Base-by-base conservation (phyloP, 2,329 filamentous ascomycete species). In the Fusarium sp. region DNA sequence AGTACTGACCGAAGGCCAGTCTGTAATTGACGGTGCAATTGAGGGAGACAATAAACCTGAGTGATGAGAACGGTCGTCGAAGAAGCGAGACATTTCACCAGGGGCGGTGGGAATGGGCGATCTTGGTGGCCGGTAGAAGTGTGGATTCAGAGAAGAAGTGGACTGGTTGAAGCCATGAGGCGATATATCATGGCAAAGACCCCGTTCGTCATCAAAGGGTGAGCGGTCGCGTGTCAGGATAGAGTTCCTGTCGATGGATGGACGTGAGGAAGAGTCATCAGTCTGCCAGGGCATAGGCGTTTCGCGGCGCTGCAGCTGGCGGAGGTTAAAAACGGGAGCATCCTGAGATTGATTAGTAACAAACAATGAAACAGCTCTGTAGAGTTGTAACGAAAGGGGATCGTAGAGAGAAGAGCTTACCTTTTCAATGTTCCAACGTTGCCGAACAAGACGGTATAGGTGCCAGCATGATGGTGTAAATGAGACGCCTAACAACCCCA, bases 1-100 rank as follows among this genome's bases (percentile, higher is more conserved):
- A 6, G 6, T 37, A n/a, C 34, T n/a, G 6, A 0, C 6, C 4
- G 10, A n/a, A 1, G 6, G 0, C 18, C 34, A n/a, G 34, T 37
- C 18, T 37, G 18, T 6, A n/a, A 6, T 1, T 6, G 34, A 37
- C 18, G 18, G 34, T n/a, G 18, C 7, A 7, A 2, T 0, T 2
- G 34, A 37, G 6, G 34, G 3, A n/a, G 34, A 37, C 10, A n/a
- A 2, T 6, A 7, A n/a, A 2, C 18, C 34, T 11, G 18, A 37
- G 34, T 6, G 10, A 6, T n/a, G 18, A 37, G 10, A n/a, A 2
- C 6, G 34, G 10, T n/a, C 10, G 10, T 37, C 34, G 34, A 37
- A n/a, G 34, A 37, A 7, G 0, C 34, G 34, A 6, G 34, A 37
- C n/a, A n/a, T 11, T 10, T n/a, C 34, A n/a, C 34, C 34, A n/a